Base-by-base conservation (phyloP, 2,329 filamentous ascomycete species). In the Colletotrichum sidae region DNA sequence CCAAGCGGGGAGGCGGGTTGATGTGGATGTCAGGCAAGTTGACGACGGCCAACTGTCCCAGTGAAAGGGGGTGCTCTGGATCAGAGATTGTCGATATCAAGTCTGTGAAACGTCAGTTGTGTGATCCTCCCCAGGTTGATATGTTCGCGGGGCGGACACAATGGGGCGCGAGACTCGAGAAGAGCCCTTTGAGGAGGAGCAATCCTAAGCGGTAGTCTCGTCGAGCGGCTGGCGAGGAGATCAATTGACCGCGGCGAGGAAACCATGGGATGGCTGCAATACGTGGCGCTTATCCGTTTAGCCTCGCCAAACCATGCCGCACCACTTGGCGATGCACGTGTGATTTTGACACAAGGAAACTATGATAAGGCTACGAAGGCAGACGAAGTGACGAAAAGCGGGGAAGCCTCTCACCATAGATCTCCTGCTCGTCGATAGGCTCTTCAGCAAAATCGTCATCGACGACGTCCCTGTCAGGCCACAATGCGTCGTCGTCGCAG, bases 361-460 rank as follows among this genome's bases (percentile, higher is more conserved):
- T 25, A 49, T 33, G 13, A 34, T 34, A 15, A 37, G 15, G 45
- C n/a, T 15, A 42, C 38, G 38, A 15, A 35, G 51, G 10, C 25
- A 25, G 46, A 50, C 9, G 8, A 41, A 9, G 8, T 5, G 10
- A 34, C 25, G 54, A 38, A n/a, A 44, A 44, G 33, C 2, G 17
- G 15, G 37, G 57, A 61, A 51, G 46, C 46, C 55, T 56, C 82
- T 68, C 81, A 96, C 93, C 94, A 76, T 95, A 99, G 46, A 99
- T 95, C 79, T 99, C 96, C 78, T 97, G 96, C 77, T 96, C 93
- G 75, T 99, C 96, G 70, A 99, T 97, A 62, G 92, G 92, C 72
- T 98, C 94, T 41, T 89, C 84, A 1, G 83, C 81, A 53, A 88
- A 84, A 64, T 90, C 87, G 63, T 89, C 87, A 55, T 87, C 81